These are phyloP conservation scores for Corylus avellana DNA, from an alignment of 306 rosid genomes.

Conservation along the genomic window DNA sequence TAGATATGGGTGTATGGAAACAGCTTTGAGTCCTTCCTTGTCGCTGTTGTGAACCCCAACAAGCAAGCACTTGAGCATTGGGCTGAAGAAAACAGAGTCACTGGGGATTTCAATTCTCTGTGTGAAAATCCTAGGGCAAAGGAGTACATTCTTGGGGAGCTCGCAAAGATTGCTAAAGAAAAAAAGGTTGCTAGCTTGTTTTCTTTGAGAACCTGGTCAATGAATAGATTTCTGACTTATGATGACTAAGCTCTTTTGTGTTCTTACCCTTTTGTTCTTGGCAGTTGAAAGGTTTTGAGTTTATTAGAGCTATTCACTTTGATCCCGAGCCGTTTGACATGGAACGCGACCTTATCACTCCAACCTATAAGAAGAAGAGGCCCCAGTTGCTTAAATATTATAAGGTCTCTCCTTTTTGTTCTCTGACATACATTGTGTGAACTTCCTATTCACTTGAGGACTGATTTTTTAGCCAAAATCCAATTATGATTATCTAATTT, in stretches of 20 bases:
- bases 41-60: conserved; percentile 76
- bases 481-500: background rate
- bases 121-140: conserved; percentile 71
- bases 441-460: background rate
- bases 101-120: conserved; percentile 65
- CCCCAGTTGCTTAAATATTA: conserved; percentile 87
- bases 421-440: background rate
- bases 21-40: conserved; percentile 93
- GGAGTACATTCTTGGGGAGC: conserved; percentile 64
- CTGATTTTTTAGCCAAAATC: conserved; percentile 8
- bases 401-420: conserved; percentile 47
- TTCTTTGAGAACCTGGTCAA: background rate
- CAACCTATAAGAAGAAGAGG: conserved; percentile 92
- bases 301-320: conserved; percentile 72
- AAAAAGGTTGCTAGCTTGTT: conserved; percentile 60
- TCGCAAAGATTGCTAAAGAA: conserved; percentile 69
- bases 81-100: conserved; percentile 77
- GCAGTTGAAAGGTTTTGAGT: conserved; percentile 95
- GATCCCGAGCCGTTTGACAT: conserved; percentile 90
- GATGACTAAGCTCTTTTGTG: conserved; percentile 35
- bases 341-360: conserved; percentile 92
- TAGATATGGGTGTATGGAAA: conserved; percentile 97
- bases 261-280: conserved; percentile 25
- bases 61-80: conserved; percentile 66
- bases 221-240: background rate